Base-by-base conservation (phyloP, 2,329 filamentous ascomycete genomes). In the Aspergillus floridensis region DNA sequence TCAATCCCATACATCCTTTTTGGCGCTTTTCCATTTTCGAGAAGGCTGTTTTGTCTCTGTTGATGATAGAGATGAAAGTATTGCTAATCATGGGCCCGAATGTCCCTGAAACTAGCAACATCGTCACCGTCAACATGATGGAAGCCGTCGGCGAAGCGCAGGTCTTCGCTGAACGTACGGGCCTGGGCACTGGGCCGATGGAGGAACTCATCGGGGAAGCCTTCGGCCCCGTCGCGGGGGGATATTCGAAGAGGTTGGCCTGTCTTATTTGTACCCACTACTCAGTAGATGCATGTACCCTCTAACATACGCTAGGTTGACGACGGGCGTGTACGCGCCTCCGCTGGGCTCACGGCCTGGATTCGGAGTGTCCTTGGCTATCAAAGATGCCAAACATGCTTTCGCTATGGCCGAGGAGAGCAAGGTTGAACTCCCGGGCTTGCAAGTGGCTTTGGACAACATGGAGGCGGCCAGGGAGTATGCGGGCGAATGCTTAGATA, bases 121-220 rank as follows among this genome's bases (percentile, higher is more conserved):
- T 79, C 41, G 68, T 78, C 35, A 77, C 75, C 4, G 71, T 78
- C 6, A 75, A 72, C 50, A 66, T 81, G 69, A 78, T 81, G 71
- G 78, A 80, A 67, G 74, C 76, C 14, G 75, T 80, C 48, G 73
- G 75, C 4, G 78, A 80, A 64, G 74, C 76, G 1, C 78, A 80
- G 60, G 77, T 80, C 32, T 79, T 80, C 57, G 78, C 77, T 16
- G 78, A 80, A 60, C 75, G 77, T 65, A 78, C 76, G 3, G 77
- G 77, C 3, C 69, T 80, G n/a, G 77, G 77, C 10, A 74, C 74
- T 1, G 70, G 67, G 2, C 70, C 72, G 3, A 74, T 79, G 70
- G 77, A 79, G 60, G 74, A 76, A 29, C 68, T 80, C 59, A 77
- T 80, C 53, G 71, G 69, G 0, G 75, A 78, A 49, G 76, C 74